Conservation (phyloP, 2,329 filamentous ascomycete species). For the Ophiocordyceps camponoti-saundersi region DNA sequence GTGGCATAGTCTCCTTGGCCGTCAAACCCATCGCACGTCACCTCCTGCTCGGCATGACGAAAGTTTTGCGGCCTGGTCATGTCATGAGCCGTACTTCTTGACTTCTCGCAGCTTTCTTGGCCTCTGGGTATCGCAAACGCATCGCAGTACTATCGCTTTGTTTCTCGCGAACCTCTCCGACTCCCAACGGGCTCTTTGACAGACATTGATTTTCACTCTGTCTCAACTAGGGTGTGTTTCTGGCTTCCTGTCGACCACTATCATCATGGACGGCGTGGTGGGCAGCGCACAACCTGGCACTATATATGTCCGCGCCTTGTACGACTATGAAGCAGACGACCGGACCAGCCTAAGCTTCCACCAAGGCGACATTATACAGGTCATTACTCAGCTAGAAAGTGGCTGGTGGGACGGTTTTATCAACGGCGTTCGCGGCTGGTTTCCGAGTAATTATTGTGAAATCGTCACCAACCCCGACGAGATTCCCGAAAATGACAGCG, state of each 20-base stretch:
- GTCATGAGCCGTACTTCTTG: conserved; percentile 10
- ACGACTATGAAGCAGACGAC: conserved; percentile 97
- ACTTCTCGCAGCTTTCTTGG: conserved; percentile 3
- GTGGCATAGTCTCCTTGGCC: conserved; percentile 7
- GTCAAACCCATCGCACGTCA: conserved; percentile 4
- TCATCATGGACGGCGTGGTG: conserved; percentile 42
- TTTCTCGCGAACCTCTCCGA: neutral
- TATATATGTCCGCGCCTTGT: conserved; percentile 88
- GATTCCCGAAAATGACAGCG: conserved; percentile 42
- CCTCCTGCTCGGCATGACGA: conserved; percentile 12
- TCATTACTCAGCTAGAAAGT: conserved; percentile 93
- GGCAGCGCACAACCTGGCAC: conserved; percentile 44
- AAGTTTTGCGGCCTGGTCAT: conserved; percentile 14
- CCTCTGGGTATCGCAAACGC: neutral
- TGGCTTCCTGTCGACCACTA: neutral
- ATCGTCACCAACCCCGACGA: conserved; percentile 66
- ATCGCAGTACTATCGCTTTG: neutral
- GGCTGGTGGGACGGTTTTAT: conserved; percentile 99
- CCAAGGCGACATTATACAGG: conserved; percentile 93
- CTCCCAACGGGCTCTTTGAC: neutral
- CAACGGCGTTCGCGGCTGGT: conserved; percentile 93
- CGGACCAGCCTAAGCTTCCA: conserved; percentile 92
- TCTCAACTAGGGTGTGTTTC: neutral
- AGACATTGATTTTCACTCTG: neutral
- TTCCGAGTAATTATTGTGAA: conserved; percentile 96